Evolutionary conservation across 2,329 filamentous ascomycete species (phyloP).

Genomic region (Aspergillus ochraceoroseus): DNA sequence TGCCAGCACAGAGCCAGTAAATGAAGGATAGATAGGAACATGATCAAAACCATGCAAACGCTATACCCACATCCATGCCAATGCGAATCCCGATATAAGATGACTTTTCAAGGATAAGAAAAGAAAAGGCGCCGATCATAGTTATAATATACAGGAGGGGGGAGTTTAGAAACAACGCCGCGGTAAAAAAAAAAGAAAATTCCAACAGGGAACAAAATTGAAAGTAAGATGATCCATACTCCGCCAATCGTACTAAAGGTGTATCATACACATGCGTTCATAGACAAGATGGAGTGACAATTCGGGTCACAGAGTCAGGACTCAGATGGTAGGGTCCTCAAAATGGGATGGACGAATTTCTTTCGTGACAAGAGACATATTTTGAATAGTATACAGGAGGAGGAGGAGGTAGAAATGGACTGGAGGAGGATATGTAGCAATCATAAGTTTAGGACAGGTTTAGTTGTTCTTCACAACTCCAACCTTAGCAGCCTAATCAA

Average conservation of each 20-base stretch:
- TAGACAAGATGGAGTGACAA: constrained; percentile 25
- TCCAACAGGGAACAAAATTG: constrained; percentile 19
- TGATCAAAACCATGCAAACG: constrained; percentile 3
- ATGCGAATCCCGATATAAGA: constrained; percentile 12
- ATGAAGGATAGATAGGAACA: constrained; percentile 6
- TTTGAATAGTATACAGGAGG: constrained; percentile 37
- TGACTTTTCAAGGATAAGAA: constrained; percentile 13
- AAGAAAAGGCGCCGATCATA: constrained; percentile 14
- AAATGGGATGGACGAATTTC: constrained; percentile 15
- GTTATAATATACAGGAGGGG: constrained; percentile 37
- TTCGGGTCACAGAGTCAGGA: constrained; percentile 11
- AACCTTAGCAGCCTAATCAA: constrained; percentile 71
- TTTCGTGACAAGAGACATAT: constrained; percentile 26
- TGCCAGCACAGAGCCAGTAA: background rate
- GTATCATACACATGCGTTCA: constrained; percentile 35
- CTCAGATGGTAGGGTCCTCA: constrained; percentile 9
- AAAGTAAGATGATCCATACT: constrained; percentile 29
- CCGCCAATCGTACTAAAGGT: constrained; percentile 30
- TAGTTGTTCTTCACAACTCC: constrained; percentile 81
- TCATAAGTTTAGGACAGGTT: constrained; percentile 17
- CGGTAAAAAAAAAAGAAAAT: constrained; percentile 9
- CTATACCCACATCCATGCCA: constrained; percentile 14
- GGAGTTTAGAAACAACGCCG: constrained; percentile 29
- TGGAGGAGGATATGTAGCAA: constrained; percentile 7
- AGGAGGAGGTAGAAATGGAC: constrained; percentile 15